Conservation (phyloP, 202 grass and related monocot genomes). For the Setaria viridis region DNA sequence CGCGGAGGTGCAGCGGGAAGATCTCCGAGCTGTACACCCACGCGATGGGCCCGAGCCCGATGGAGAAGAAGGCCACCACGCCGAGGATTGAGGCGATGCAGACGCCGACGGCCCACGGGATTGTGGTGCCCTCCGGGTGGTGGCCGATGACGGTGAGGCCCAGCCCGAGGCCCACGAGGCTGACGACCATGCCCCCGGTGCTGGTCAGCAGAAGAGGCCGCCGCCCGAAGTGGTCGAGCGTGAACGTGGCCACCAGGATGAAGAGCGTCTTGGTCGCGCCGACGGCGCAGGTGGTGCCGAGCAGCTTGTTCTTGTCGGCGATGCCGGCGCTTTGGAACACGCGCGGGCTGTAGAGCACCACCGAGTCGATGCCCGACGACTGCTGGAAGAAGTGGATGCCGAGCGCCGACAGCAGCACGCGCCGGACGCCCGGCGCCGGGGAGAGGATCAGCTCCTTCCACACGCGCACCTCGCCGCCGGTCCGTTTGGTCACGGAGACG, state of each 20-base stretch:
- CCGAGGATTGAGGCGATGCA: slow-evolving; percentile 54
- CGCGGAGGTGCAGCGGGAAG: slow-evolving; percentile 60
- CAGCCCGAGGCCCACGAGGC: slow-evolving; percentile 49
- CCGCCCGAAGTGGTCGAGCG: slow-evolving; percentile 59
- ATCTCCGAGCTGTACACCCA: slow-evolving; percentile 55
- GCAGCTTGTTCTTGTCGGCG: slow-evolving; percentile 22
- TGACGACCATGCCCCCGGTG: slow-evolving; percentile 48
- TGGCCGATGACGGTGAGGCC: slow-evolving; percentile 58
- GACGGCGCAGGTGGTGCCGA: slow-evolving; percentile 16
- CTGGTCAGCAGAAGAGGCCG: slow-evolving; percentile 55
- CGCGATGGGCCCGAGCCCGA: slow-evolving; percentile 66
- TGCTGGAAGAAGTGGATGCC: slow-evolving; percentile 39
- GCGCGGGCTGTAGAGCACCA: slow-evolving; percentile 32
- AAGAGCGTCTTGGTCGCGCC: slow-evolving; percentile 26
- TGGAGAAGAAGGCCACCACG: slow-evolving; percentile 69
- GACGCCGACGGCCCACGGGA: slow-evolving; percentile 50
- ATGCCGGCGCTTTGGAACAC: slow-evolving; percentile 38
- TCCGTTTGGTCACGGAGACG: neutral
- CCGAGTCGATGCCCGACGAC: slow-evolving; percentile 34
- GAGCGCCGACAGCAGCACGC: slow-evolving; percentile 10
- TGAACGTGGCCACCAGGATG: slow-evolving; percentile 60
- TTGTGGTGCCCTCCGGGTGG: neutral
- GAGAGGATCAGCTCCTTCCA: slow-evolving; percentile 28
- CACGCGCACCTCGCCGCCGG: slow-evolving; percentile 30
- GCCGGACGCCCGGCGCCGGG: slow-evolving; percentile 19